Conservation (phyloP, 1,284 basidiomycete species). For the Puccinia polysora region DNA sequence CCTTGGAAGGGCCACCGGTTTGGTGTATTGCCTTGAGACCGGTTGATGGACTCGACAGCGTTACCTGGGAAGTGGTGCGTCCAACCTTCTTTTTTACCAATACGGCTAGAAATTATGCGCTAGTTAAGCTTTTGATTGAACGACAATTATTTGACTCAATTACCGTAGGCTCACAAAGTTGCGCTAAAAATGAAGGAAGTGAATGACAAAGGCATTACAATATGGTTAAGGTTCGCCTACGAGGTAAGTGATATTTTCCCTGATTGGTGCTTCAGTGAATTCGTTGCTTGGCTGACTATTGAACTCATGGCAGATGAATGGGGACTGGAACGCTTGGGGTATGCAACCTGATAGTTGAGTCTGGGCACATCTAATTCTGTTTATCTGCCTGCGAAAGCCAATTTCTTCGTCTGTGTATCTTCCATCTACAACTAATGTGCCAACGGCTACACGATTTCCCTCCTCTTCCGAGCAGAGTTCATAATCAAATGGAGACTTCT, state of each 20-base stretch:
- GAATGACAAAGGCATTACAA: conserved; percentile 9
- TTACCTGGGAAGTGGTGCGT: background rate
- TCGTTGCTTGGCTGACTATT: background rate
- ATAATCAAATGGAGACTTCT: conserved; percentile 15
- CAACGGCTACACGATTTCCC: background rate
- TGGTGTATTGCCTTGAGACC: conserved; percentile 28
- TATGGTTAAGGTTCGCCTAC: conserved; percentile 27
- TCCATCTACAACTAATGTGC: too few relatives aligned
- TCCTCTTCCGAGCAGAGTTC: conserved; percentile 3
- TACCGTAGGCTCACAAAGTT: background rate
- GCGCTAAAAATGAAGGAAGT: conserved; percentile 21
- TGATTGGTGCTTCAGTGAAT: background rate
- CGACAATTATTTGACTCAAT: background rate
- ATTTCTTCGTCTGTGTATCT: too few relatives aligned
- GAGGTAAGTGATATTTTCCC: background rate
- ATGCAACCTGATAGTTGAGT: conserved; percentile 28
- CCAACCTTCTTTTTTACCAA: background rate
- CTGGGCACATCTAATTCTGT: background rate
- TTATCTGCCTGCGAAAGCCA: background rate
- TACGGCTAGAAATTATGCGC: background rate
- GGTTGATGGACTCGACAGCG: conserved; percentile 1
- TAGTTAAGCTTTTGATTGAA: background rate
- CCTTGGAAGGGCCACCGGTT: conserved; percentile 13
- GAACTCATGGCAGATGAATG: conserved; percentile 14
- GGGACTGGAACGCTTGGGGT: conserved; percentile 14